phyloP scores from a whole-genome alignment of 1,284 basidiomycete genomes.

The Laetiporus sulphureus region DNA sequence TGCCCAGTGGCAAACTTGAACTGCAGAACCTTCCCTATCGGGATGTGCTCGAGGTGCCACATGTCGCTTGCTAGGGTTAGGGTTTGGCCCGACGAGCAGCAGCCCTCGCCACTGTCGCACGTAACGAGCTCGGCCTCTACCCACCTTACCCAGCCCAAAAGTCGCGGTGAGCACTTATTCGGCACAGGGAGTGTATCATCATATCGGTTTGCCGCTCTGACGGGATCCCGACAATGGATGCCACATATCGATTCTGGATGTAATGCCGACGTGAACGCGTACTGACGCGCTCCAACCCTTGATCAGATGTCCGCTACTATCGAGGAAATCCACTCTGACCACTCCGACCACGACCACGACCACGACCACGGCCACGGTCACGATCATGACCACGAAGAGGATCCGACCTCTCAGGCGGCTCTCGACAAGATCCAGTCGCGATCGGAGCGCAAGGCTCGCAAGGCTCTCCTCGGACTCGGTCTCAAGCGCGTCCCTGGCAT shows the following conservation, averaged over 20 bases:
- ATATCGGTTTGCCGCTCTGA: too few relatives aligned
- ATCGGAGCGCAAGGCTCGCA: conserved; percentile 87
- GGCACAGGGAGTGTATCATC: background rate
- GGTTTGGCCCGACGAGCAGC: background rate
- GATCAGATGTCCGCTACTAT: conserved; percentile 74
- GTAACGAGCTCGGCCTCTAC: conserved; percentile 29
- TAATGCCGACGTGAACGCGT: conserved; percentile 25
- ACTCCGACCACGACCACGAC: conserved; percentile 54
- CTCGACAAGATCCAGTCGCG: conserved; percentile 92
- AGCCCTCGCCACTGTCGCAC: conserved; percentile 23
- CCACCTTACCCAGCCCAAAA: conserved; percentile 11
- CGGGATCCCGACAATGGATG: conserved; percentile 26
- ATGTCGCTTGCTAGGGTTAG: conserved; percentile 12
- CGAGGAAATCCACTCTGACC: conserved; percentile 77
- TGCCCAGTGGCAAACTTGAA: too few relatives aligned
- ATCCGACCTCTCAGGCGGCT: conserved; percentile 77
- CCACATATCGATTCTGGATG: too few relatives aligned
- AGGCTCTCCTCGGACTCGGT: conserved; percentile 82
- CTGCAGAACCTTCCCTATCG: too few relatives aligned
- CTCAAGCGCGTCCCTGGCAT: conserved; percentile 91
- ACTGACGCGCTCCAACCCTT: conserved; percentile 9
- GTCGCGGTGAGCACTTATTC: conserved; percentile 14
- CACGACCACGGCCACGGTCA: conserved; percentile 46
- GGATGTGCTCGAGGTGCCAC: too few relatives aligned
- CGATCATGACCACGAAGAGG: conserved; percentile 60